phyloP scores from a whole-genome alignment of 2,329 filamentous ascomycete species.

The Didymella exigua region DNA sequence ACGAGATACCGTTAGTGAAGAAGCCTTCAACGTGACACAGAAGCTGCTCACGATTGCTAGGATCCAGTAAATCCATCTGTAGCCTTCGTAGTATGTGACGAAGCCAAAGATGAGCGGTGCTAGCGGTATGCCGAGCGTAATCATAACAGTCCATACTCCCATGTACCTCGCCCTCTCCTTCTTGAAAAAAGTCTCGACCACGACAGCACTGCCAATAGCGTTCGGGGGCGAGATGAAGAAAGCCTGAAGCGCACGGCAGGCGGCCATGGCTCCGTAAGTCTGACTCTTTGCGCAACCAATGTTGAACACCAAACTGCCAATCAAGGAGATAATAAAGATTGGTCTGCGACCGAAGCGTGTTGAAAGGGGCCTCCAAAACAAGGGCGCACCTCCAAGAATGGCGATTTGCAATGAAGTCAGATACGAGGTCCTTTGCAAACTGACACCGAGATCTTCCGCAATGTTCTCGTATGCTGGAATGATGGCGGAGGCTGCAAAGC shows the following conservation, averaged over 20 bases:
- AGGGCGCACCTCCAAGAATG: conserved; percentile 59
- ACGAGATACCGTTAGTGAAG: background rate
- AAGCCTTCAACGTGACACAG: background rate
- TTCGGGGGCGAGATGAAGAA: conserved; percentile 63
- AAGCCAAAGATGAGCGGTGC: conserved; percentile 52
- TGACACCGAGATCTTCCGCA: conserved; percentile 56
- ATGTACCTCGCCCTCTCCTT: conserved; percentile 61
- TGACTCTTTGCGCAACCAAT: conserved; percentile 59
- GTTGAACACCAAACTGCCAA: conserved; percentile 57
- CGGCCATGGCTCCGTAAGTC: conserved; percentile 57
- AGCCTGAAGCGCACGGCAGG: conserved; percentile 58
- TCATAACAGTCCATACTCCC: conserved; percentile 62
- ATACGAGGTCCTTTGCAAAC: conserved; percentile 58
- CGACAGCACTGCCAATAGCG: conserved; percentile 62
- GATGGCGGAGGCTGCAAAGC: conserved; percentile 61
- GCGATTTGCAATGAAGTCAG: conserved; percentile 62
- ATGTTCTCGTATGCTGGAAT: conserved; percentile 62
- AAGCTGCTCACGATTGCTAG: conserved; percentile 56
- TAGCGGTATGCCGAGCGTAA: conserved; percentile 56
- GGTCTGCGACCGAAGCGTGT: conserved; percentile 61
- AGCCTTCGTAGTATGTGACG: conserved; percentile 59
- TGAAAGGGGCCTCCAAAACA: conserved; percentile 64
- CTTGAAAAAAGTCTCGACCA: conserved; percentile 64
- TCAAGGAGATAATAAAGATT: conserved; percentile 58
- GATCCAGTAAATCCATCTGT: conserved; percentile 65